Evolutionary conservation across 2,329 filamentous ascomycete species (phyloP), one percentile per base, ranked within the genome.

Genomic region (Botrytis sinoallii): DNA sequence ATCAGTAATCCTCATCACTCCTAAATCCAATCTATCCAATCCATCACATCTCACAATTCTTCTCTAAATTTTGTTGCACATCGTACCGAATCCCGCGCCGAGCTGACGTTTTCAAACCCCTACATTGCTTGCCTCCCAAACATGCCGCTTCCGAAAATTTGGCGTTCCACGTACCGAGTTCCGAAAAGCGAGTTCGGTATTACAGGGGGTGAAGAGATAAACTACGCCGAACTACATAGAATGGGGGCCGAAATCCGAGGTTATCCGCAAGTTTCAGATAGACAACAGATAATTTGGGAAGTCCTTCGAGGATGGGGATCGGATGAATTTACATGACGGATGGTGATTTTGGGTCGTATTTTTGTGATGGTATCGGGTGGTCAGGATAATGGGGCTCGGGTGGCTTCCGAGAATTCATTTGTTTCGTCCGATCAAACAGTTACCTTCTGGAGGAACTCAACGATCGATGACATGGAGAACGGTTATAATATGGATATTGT

Each of bases 1-100:
- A 38, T 14, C 8, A 52, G 44, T 18, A 52, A 67, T 7, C 10
- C 9, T 63, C 60, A 29, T 40, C 4, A 10, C 16, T 35, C 25
- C 46, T 20, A 55, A 68, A 3, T 25, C 35, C 9, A 7, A 29
- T 42, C 8, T 12, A 57, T 29, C 25, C 16, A 40, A 68, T 42
- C 35, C 18, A 57, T 68, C 65, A 68, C 35, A 68, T 57, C 35
- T 42, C 48, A 55, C 16, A 40, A 42, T 68, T 38, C 12, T 38
- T 20, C 25, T 22, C 1, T 25, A 42, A 42, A 8, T 22, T 68
- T 57, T 68, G 65, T 67, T 67, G 65, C 65, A 55, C 65, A 67
- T 67, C 65, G 25, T 32, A 68, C 65, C 65, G 65, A 68, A 68
- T 29, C 9, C 65, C 65, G 65, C 65, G 8, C 65, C 65, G 46